A percentile compares a stretch with the other conserved stretches of the same genome.
Evolutionary conservation across 1,284 basidiomycete genomes (phyloP).

Genomic region (Boletellus deceptivus): DNA sequence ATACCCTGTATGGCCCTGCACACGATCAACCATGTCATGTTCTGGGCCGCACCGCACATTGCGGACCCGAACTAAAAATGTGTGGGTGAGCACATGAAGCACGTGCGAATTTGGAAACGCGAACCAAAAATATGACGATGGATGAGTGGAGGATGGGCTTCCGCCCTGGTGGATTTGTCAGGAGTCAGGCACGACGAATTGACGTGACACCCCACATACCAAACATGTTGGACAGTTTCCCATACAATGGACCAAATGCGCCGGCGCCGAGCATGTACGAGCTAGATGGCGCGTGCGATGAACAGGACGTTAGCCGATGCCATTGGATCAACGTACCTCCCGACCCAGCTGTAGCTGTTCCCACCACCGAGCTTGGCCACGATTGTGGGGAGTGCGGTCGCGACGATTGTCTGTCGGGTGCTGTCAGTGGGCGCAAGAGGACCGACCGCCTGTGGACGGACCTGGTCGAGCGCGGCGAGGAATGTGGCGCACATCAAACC

Average conservation of each 20-base stretch:
- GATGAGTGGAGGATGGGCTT: constrained; percentile 73
- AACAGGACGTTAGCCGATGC: not conserved
- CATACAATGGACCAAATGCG: constrained; percentile 70
- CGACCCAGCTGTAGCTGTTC: constrained; percentile 71
- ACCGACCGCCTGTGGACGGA: constrained; percentile 20
- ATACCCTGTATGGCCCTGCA: constrained; percentile 81
- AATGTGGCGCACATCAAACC: constrained; percentile 57
- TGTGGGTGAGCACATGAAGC: not conserved
- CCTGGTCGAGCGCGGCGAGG: constrained; percentile 60
- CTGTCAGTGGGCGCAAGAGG: not conserved
- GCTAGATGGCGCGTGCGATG: constrained; percentile 33
- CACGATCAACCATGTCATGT: constrained; percentile 70
- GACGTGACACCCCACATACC: constrained; percentile 21
- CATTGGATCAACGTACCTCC: constrained; percentile 46
- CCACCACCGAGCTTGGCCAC: constrained; percentile 68
- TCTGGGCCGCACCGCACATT: constrained; percentile 80
- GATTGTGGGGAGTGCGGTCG: constrained; percentile 80
- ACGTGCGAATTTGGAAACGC: constrained; percentile 40
- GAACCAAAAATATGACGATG: constrained; percentile 67
- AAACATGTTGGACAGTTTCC: constrained; percentile 70
- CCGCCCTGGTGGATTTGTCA: constrained; percentile 43
- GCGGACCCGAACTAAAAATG: constrained; percentile 66
- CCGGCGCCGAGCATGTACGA: constrained; percentile 73
- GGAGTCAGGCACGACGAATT: not conserved
- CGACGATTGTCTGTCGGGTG: constrained; percentile 61